Evolutionary conservation across 441 rosid genomes (phyloP).

Genomic region (Kokia cookei): DNA sequence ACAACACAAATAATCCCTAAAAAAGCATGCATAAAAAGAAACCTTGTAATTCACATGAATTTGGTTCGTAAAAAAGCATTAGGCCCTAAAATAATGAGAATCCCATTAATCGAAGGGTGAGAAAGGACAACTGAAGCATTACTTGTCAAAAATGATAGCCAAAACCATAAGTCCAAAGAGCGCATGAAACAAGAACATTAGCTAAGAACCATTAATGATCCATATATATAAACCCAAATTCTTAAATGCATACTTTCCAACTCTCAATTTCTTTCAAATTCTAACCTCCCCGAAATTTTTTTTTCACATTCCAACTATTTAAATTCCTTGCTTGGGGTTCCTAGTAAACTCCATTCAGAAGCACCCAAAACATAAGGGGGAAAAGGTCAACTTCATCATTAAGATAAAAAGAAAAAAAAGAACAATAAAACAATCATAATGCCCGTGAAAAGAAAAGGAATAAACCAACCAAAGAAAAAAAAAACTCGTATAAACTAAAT

Average conservation of each 20-base stretch:
- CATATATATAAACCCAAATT: background rate
- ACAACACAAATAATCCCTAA: background rate
- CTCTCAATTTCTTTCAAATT: background rate
- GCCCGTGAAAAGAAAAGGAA: background rate
- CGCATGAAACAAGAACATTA: background rate
- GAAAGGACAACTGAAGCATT: background rate
- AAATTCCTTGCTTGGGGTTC: background rate
- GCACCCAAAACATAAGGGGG: background rate
- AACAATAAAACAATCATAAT: background rate
- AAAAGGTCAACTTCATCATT: background rate
- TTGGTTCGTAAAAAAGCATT: background rate
- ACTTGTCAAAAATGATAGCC: background rate
- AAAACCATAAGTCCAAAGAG: background rate
- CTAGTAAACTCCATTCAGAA: background rate
- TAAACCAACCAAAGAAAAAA: background rate
- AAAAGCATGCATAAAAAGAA: background rate
- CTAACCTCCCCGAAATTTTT: background rate
- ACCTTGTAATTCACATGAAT: background rate
- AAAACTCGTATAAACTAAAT: background rate
- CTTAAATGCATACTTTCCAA: no score
- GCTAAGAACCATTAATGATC: background rate
- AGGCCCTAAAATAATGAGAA: background rate
- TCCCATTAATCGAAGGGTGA: background rate
- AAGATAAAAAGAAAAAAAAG: background rate
- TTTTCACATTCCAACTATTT: background rate